Evolutionary conservation across 176 grass and related monocot genomes (phyloP).

Genomic region (Oryza coarctata): DNA sequence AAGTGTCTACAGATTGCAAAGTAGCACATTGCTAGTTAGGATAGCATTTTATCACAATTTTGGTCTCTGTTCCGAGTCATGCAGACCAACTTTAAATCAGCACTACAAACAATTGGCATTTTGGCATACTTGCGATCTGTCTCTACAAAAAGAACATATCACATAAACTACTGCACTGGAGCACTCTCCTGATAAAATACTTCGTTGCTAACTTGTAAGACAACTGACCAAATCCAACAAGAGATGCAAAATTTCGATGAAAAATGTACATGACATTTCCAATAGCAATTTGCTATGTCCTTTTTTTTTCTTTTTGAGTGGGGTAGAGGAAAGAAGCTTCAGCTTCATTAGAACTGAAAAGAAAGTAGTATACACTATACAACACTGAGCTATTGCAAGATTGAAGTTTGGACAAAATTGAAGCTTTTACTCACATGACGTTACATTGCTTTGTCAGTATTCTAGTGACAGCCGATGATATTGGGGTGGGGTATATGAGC

Average conservation of each 20-base stretch:
- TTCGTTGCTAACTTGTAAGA: not conserved
- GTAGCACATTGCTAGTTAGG: not conserved
- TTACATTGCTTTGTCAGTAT: not conserved
- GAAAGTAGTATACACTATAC: too few relatives aligned
- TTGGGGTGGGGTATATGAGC: not conserved
- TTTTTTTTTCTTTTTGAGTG: too few relatives aligned
- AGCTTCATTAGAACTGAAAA: slow-evolving; percentile 6
- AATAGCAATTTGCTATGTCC: not conserved
- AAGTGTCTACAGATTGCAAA: not conserved
- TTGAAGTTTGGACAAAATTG: slow-evolving; percentile 3
- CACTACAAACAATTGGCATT: not conserved
- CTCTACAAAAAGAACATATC: not conserved
- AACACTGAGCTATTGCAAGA: not conserved
- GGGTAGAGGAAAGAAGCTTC: not conserved
- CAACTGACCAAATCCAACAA: not conserved
- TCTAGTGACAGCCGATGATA: slow-evolving; percentile 10
- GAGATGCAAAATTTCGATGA: not conserved
- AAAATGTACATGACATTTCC: not conserved
- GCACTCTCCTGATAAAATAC: not conserved
- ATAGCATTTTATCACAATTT: not conserved
- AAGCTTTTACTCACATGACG: slow-evolving; percentile 12
- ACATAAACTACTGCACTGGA: not conserved
- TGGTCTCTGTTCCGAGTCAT: not conserved
- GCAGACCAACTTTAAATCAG: not conserved
- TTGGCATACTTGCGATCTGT: not conserved